Conservation (phyloP, 306 rosid genomes). For the Dryas alaskensis region DNA sequence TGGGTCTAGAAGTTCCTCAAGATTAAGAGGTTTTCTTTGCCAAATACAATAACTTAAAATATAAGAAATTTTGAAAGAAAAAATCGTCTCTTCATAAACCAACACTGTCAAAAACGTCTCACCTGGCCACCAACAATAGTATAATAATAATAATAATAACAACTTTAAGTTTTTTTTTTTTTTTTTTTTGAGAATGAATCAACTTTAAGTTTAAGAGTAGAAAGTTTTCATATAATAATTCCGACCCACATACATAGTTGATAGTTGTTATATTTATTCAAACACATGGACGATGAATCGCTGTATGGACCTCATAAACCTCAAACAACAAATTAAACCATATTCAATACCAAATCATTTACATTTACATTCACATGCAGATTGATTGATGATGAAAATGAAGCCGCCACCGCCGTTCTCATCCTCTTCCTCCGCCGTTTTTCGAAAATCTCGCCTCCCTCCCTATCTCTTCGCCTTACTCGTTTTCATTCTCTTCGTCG, state of each 20-base stretch:
- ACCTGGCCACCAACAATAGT: too few relatives aligned
- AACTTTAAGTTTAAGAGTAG: background rate
- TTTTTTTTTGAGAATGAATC: background rate
- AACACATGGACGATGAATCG: background rate
- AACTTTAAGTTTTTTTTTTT: too few relatives aligned
- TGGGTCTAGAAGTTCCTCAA: too few relatives aligned
- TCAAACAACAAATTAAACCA: background rate
- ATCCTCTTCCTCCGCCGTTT: slow-evolving; percentile 43
- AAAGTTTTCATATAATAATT: background rate
- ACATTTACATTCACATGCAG: background rate
- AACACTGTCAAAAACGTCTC: too few relatives aligned
- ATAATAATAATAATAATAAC: too few relatives aligned
- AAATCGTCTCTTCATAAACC: too few relatives aligned
- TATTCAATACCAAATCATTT: background rate
- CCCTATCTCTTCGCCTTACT: slow-evolving; percentile 69
- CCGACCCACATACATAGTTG: background rate
- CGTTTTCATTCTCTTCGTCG: slow-evolving; percentile 68
- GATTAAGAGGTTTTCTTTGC: too few relatives aligned
- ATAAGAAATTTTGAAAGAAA: background rate
- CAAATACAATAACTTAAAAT: background rate
- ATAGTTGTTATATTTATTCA: background rate
- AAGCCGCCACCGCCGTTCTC: slow-evolving; percentile 49
- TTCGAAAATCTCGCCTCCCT: slow-evolving; percentile 60
- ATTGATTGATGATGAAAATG: slow-evolving; percentile 30
- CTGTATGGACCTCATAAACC: background rate